Base-by-base conservation (phyloP, 306 rosid species). In the Lathyrus aphaca region DNA sequence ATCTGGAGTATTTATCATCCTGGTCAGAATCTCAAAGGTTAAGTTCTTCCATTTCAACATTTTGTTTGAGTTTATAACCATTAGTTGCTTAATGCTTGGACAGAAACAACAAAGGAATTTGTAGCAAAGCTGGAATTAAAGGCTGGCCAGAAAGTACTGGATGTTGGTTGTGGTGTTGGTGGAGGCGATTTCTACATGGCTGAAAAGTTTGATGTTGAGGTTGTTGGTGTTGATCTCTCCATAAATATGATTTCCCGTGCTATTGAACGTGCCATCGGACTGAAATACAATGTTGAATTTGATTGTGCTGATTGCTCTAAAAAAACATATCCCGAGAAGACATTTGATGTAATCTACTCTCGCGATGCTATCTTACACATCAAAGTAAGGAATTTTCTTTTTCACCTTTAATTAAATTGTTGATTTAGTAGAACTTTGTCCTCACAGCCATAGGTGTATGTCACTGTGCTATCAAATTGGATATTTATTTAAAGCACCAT, bases 171-270 rank as follows among this genome's bases (percentile, higher is more conserved):
- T 79, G 99, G 99, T 61, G 89, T 82, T 61, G 99, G 99, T 32
- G 99, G 97, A 43, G 96, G 96, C 50, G 99, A 91, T 79, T 91
- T 91, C 55, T 94, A 94, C 83, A 88, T 94, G 97, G 97, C 97
- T 30, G 82, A 78, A 64, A 89, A 82, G 18, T 94, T 82, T 71
- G 89, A 86, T 65, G 96, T 82, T 12, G 97, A 91, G 75, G 97
- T 91, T 48, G 87, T 91, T 19, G 99, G 96, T 45, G 85, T 94
- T 45, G 99, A 94, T 82, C 95, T 91, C 55, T 94, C 99, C 17
- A 74, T 94, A 44, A 94, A 94, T 71, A 91, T 94, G 99, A 84
- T 94, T 46, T 94, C 99, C 8, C 77, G 89, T 25, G 99, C 97
- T 60, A 85, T 94, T 10, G 99, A 94, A 62, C 87, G 86, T 2